phyloP scores from a whole-genome alignment of 2,329 filamentous ascomycete species.

The Trichoderma polysporum region DNA sequence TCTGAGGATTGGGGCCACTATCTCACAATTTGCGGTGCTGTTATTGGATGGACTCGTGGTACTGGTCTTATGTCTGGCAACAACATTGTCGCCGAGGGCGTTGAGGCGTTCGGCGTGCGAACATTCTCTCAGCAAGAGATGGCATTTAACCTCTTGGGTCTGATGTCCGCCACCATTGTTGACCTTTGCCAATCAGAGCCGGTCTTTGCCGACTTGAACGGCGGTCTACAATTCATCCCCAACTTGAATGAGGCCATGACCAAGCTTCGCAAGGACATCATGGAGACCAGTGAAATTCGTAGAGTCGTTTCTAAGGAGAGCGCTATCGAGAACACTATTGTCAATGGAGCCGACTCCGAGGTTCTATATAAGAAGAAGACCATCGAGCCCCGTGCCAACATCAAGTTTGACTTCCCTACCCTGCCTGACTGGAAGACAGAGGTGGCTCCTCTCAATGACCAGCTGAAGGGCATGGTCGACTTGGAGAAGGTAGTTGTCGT shows the following conservation, averaged over 20 bases:
- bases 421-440: slow-evolving; percentile 91
- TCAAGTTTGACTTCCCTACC: slow-evolving; percentile 93
- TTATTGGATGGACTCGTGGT: slow-evolving; percentile 98
- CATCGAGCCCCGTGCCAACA: slow-evolving; percentile 91
- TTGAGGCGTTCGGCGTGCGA: slow-evolving; percentile 93
- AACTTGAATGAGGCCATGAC: slow-evolving; percentile 95
- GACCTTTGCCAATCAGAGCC: slow-evolving; percentile 95
- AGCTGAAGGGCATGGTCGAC: slow-evolving; percentile 96
- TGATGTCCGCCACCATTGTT: slow-evolving; percentile 92
- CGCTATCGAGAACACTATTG: slow-evolving; percentile 92
- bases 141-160: slow-evolving; percentile 95
- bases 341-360: slow-evolving; percentile 92
- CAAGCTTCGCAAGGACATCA: slow-evolving; percentile 88
- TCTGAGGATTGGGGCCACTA: slow-evolving; percentile 97
- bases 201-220: slow-evolving; percentile 95
- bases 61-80: slow-evolving; percentile 98
- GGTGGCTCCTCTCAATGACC: slow-evolving; percentile 81
- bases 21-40: slow-evolving; percentile 95
- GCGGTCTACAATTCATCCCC: slow-evolving; percentile 94
- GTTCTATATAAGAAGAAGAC: slow-evolving; percentile 92
- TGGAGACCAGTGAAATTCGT: slow-evolving; percentile 90
- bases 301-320: slow-evolving; percentile 94
- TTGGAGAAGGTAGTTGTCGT: slow-evolving; percentile 97
- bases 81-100: slow-evolving; percentile 94
- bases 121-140: slow-evolving; percentile 99